These are phyloP conservation scores for Leptomonas seymouri DNA, from an alignment of 208 protist species.

Conservation along the genomic window DNA sequence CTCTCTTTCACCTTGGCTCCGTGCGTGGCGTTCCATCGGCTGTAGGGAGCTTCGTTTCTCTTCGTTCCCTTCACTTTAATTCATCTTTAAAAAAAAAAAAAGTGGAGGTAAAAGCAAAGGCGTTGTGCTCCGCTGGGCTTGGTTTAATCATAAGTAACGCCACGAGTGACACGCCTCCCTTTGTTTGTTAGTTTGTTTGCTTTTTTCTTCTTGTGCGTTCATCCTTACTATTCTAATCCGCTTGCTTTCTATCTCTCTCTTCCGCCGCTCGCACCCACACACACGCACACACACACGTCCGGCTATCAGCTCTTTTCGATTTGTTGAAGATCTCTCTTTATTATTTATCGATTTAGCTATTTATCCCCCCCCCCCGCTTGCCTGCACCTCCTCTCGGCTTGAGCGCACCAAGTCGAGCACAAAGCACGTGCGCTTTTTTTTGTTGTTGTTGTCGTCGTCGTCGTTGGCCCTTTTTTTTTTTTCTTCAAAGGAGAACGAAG, in stretches of 20 bases:
- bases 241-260: not conserved
- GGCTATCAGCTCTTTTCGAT: too few relatives aligned
- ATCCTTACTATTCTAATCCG: too few relatives aligned
- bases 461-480: slow-evolving; percentile 5
- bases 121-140: too few relatives aligned
- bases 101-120: too few relatives aligned
- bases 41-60: not conserved
- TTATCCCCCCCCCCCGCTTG: not conserved
- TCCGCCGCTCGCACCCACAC: not conserved
- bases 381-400: not conserved
- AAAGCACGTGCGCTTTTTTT: too few relatives aligned
- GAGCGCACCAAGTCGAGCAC: too few relatives aligned
- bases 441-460: slow-evolving; percentile 2
- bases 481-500: too few relatives aligned
- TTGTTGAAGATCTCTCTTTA: too few relatives aligned
- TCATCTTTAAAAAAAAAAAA: too few relatives aligned
- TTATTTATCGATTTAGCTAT: not conserved
- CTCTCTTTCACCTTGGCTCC: not conserved
- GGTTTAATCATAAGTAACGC: too few relatives aligned
- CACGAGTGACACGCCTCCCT: not conserved
- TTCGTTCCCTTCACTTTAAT: not conserved
- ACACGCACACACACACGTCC: not conserved
- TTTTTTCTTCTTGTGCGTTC: not conserved
- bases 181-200: not conserved
- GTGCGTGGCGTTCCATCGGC: too few relatives aligned